A percentile compares a stretch with the other conserved stretches of the same genome.
phyloP scores from a whole-genome alignment of 495 filamentous ascomycete genomes.

The Staphylotrichum tortipilum region DNA sequence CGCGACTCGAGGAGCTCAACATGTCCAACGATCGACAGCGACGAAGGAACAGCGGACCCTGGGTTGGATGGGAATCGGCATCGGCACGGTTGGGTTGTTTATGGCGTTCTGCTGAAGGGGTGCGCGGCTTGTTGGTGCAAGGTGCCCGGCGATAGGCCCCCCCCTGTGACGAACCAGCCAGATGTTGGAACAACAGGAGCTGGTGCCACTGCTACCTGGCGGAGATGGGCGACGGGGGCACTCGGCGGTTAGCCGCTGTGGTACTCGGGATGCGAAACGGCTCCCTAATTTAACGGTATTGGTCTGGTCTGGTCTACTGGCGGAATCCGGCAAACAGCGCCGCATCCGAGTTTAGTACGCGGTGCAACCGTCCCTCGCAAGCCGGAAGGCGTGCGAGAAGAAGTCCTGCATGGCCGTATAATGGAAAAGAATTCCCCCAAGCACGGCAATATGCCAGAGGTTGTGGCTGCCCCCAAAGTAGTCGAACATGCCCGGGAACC shows the following conservation, averaged over 20 bases:
- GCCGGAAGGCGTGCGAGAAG: slow-evolving; percentile 73
- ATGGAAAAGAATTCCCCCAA: slow-evolving; percentile 95
- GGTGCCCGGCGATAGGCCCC: not conserved
- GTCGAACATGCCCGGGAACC: slow-evolving; percentile 86
- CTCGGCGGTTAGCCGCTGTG: too few relatives aligned
- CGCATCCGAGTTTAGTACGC: slow-evolving; percentile 23
- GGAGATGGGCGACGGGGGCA: too few relatives aligned
- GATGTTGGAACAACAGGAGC: not conserved
- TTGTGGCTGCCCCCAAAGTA: slow-evolving; percentile 94
- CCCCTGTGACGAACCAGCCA: not conserved
- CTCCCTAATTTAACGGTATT: too few relatives aligned
- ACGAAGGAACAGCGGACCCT: slow-evolving; percentile 9
- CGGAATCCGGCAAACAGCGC: not conserved
- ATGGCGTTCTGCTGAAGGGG: slow-evolving; percentile 14
- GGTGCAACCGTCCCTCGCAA: slow-evolving; percentile 49
- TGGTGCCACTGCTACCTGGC: not conserved
- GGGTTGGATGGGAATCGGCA: slow-evolving; percentile 10
- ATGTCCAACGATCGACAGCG: slow-evolving; percentile 10
- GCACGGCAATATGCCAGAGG: slow-evolving; percentile 91
- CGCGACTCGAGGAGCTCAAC: not conserved
- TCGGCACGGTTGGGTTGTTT: slow-evolving; percentile 15
- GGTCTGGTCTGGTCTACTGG: not conserved
- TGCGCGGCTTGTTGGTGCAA: not conserved
- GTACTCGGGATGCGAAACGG: too few relatives aligned
- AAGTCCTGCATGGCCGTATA: slow-evolving; percentile 94